phyloP scores from a whole-genome alignment of 2,329 filamentous ascomycete species.

The Fusarium buxicola region DNA sequence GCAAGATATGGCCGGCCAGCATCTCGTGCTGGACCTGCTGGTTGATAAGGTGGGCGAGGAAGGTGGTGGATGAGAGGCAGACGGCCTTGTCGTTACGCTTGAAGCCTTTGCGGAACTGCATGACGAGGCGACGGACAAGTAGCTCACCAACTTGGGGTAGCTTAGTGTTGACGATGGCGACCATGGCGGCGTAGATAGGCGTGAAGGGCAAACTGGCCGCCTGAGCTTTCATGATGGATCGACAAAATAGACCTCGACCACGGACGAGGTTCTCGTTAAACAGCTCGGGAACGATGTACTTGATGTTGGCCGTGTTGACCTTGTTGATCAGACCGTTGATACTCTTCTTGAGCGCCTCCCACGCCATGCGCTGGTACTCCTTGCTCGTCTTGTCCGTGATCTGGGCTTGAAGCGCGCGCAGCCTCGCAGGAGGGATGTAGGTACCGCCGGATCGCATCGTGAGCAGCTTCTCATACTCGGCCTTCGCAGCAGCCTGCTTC shows the following conservation, averaged over 20 bases:
- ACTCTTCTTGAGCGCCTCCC: conserved; percentile 98
- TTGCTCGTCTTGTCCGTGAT: conserved; percentile 97
- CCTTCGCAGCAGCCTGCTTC: conserved; percentile 88
- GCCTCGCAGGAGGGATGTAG: conserved; percentile 92
- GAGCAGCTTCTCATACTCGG: conserved; percentile 92
- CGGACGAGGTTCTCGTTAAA: conserved; percentile 95
- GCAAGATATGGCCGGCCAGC: conserved; percentile 89
- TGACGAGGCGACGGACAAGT: conserved; percentile 83
- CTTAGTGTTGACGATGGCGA: conserved; percentile 97
- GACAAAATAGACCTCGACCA: conserved; percentile 91
- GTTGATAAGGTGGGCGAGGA: conserved; percentile 95
- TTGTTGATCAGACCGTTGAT: conserved; percentile 99
- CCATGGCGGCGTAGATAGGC: conserved; percentile 95
- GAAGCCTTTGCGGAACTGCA: conserved; percentile 96
- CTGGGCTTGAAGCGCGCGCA: conserved; percentile 92
- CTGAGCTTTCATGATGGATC: conserved; percentile 98
- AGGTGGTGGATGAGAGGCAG: conserved; percentile 91
- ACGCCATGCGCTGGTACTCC: conserved; percentile 98
- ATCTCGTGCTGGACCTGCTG: conserved; percentile 96
- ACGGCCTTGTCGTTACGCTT: conserved; percentile 97
- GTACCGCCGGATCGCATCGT: conserved; percentile 95
- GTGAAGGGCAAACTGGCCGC: conserved; percentile 96
- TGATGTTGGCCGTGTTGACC: conserved; percentile 98
- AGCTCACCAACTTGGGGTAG: conserved; percentile 94
- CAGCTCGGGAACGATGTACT: conserved; percentile 94